These are phyloP conservation scores for Phytophthora tubulina DNA, from an alignment of 352 stramenopile species.

Conservation along the genomic window DNA sequence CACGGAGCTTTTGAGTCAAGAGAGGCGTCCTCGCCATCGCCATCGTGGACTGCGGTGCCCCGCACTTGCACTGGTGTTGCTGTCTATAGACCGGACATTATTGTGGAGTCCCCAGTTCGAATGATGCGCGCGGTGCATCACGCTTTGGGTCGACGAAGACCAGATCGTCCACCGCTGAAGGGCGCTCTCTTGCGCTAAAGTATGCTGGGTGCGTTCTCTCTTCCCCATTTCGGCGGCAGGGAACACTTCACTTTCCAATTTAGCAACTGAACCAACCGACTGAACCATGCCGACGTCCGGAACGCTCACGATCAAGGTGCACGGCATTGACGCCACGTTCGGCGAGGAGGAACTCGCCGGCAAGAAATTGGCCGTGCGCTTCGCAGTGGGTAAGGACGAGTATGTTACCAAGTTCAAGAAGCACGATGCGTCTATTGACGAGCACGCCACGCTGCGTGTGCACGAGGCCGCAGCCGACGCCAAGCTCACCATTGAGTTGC, in stretches of 20 bases:
- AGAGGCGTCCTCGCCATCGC: slow-evolving; percentile 8
- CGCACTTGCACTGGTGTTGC: slow-evolving; percentile 11
- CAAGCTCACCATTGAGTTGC: slow-evolving; percentile 35
- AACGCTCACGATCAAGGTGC: slow-evolving; percentile 48
- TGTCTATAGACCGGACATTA: slow-evolving; percentile 17
- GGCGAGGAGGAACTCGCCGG: slow-evolving; percentile 20
- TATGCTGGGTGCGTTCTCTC: background rate
- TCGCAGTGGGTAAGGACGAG: slow-evolving; percentile 36
- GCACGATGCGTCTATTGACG: slow-evolving; percentile 42
- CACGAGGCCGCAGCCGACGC: slow-evolving; percentile 38
- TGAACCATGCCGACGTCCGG: slow-evolving; percentile 46
- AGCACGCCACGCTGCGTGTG: slow-evolving; percentile 49
- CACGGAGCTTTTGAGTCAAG: slow-evolving; percentile 1
- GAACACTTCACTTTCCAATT: slow-evolving; percentile 39
- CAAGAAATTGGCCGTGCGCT: slow-evolving; percentile 40
- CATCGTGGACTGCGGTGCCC: background rate
- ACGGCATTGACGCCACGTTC: slow-evolving; percentile 44
- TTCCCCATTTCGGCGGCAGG: background rate
- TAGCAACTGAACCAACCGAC: background rate
- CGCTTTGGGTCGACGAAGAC: slow-evolving; percentile 15
- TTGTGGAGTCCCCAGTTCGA: background rate
- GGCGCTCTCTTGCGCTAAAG: slow-evolving; percentile 2
- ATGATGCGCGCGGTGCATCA: slow-evolving; percentile 38
- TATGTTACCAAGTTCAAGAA: slow-evolving; percentile 41
- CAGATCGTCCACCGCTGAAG: slow-evolving; percentile 20